Percentiles rank a stretch among this genome's conserved stretches.
phyloP scores from a whole-genome alignment of 2,329 filamentous ascomycete species.

The Colletotrichum viniferum region DNA sequence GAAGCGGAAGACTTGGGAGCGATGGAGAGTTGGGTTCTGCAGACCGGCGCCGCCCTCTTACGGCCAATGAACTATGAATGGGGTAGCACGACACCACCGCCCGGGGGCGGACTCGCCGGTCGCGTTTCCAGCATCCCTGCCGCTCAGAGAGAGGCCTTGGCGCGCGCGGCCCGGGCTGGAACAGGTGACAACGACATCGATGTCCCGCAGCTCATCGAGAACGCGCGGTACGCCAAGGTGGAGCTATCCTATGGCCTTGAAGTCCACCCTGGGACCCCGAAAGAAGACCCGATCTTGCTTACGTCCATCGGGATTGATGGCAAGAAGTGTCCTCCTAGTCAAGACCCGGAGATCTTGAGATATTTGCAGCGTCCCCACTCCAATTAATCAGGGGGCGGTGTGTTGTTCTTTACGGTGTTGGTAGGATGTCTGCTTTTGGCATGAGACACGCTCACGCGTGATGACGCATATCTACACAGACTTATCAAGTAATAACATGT shows the following conservation, averaged over 20 bases:
- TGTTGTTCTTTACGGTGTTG: neutral
- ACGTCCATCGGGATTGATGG: conserved; percentile 27
- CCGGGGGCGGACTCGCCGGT: conserved; percentile 13
- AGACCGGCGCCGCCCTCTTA: conserved; percentile 26
- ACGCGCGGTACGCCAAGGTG: conserved; percentile 5
- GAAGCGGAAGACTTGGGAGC: conserved; percentile 13
- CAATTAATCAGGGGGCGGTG: neutral
- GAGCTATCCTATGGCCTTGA: conserved; percentile 31
- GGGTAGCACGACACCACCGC: conserved; percentile 21
- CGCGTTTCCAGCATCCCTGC: conserved; percentile 24
- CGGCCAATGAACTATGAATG: conserved; percentile 26
- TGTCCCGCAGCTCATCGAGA: conserved; percentile 16
- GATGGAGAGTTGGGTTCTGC: conserved; percentile 25
- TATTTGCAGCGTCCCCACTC: neutral
- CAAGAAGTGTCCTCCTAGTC: conserved; percentile 41
- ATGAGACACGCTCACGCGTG: neutral
- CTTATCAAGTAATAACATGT: neutral
- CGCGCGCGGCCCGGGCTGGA: conserved; percentile 7
- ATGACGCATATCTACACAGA: neutral
- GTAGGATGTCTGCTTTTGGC: neutral
- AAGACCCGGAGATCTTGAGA: conserved; percentile 37
- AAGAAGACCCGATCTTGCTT: conserved; percentile 41
- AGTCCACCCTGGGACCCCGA: conserved; percentile 43
- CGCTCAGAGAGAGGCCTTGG: conserved; percentile 25
- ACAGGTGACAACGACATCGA: conserved; percentile 17